A percentile compares a stretch with the other conserved stretches of the same genome.
phyloP scores from a whole-genome alignment of 129 eudicot genomes.

The Artemisia tridentata region DNA sequence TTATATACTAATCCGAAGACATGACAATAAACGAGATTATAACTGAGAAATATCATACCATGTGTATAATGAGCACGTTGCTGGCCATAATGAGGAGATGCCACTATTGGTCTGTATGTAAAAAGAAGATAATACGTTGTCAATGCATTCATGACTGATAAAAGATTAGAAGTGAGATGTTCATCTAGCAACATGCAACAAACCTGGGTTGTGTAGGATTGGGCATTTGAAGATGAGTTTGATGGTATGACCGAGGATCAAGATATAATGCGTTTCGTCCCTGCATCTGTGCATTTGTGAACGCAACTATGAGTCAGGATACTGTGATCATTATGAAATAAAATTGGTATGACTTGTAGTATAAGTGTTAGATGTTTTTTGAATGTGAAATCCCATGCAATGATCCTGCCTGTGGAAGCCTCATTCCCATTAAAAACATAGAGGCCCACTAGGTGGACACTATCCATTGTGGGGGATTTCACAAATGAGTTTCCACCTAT shows the following conservation, averaged over 20 bases:
- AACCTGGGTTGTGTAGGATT: slow-evolving; percentile 44
- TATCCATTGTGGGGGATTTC: neutral
- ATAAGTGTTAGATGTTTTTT: too few relatives aligned
- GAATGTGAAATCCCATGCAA: slow-evolving; percentile 14
- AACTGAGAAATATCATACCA: slow-evolving; percentile 30
- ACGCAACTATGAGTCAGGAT: neutral
- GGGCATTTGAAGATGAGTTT: slow-evolving; percentile 40
- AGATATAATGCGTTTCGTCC: slow-evolving; percentile 36
- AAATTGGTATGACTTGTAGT: slow-evolving; percentile 4
- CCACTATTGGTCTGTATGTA: slow-evolving; percentile 28
- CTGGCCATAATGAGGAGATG: slow-evolving; percentile 35
- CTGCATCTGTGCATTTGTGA: slow-evolving; percentile 36
- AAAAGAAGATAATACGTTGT: neutral
- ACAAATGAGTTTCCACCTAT: neutral
- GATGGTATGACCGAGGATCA: slow-evolving; percentile 40
- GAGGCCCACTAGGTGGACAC: neutral
- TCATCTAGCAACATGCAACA: slow-evolving; percentile 17
- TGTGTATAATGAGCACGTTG: slow-evolving; percentile 24
- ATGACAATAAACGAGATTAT: neutral
- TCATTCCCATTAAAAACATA: neutral
- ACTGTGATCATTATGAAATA: slow-evolving; percentile 4
- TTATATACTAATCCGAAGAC: slow-evolving; percentile 4
- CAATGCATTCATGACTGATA: slow-evolving; percentile 4
- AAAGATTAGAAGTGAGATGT: neutral
- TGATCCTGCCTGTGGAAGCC: neutral